Evolutionary conservation across 1,139 yeast species (phyloP).

Genomic region (Meyerozyma elateridarum): DNA sequence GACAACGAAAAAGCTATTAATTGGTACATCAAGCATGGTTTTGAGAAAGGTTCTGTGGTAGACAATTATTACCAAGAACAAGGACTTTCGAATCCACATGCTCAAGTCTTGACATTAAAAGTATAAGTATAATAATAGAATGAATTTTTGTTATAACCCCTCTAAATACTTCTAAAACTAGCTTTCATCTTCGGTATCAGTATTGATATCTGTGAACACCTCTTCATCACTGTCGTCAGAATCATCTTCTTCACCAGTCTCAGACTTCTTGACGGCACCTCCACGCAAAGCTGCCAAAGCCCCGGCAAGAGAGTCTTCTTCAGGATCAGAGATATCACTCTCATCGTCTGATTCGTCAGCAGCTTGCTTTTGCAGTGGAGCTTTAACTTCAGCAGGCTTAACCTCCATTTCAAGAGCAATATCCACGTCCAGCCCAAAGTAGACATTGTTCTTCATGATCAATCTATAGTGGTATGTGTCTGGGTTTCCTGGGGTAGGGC

Average conservation of each 20-base stretch:
- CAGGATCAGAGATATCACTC: slow-evolving; percentile 59
- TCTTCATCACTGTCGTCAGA: slow-evolving; percentile 35
- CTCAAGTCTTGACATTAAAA: slow-evolving; percentile 26
- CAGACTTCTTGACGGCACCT: slow-evolving; percentile 36
- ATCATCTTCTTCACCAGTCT: slow-evolving; percentile 37
- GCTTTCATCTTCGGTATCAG: slow-evolving; percentile 52
- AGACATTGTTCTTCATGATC: slow-evolving; percentile 58
- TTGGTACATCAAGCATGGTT: slow-evolving; percentile 59
- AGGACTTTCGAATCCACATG: slow-evolving; percentile 44
- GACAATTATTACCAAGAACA: slow-evolving; percentile 50
- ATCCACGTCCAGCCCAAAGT: slow-evolving; percentile 70
- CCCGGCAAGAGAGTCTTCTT: slow-evolving; percentile 62
- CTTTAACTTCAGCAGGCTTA: slow-evolving; percentile 39
- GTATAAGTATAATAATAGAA: neutral
- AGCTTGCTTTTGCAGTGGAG: slow-evolving; percentile 16
- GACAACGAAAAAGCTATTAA: slow-evolving; percentile 40
- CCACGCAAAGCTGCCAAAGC: slow-evolving; percentile 62
- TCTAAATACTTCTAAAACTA: slow-evolving; percentile 28
- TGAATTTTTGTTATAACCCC: neutral
- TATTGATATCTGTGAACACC: slow-evolving; percentile 44
- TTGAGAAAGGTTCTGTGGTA: slow-evolving; percentile 33
- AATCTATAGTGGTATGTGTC: slow-evolving; percentile 67
- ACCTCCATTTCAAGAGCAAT: slow-evolving; percentile 62
- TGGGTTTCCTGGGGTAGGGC: slow-evolving; percentile 64
- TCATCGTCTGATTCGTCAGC: slow-evolving; percentile 37